Percentiles rank a stretch among this genome's conserved stretches.
Conservation (phyloP, 2,329 filamentous ascomycete genomes). For the Chaetomium olivaceum region DNA sequence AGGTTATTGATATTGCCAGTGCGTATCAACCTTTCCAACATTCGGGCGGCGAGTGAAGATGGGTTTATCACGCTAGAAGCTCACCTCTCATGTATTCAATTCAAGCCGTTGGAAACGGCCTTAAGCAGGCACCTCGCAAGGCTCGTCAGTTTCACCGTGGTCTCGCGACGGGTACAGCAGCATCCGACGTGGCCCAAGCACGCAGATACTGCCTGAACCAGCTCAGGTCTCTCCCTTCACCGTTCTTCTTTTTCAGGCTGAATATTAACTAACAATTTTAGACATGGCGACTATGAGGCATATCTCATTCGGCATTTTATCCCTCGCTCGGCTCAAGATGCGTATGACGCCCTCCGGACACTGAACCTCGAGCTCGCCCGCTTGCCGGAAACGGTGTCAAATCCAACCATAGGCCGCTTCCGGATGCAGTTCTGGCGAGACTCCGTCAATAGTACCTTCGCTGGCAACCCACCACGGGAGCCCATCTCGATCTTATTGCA, state of each 20-base stretch:
- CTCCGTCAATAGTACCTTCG: slow-evolving; percentile 73
- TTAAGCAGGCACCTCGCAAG: slow-evolving; percentile 37
- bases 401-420: slow-evolving; percentile 80
- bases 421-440: slow-evolving; percentile 96
- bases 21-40: not conserved
- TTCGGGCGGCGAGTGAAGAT: slow-evolving; percentile 8
- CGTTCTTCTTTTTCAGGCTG: not conserved
- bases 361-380: slow-evolving; percentile 91
- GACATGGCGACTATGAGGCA: slow-evolving; percentile 86
- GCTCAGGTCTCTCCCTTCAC: slow-evolving; percentile 35
- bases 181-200: slow-evolving; percentile 53
- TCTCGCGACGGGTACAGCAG: slow-evolving; percentile 49
- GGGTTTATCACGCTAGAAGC: slow-evolving; percentile 15
- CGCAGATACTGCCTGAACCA: slow-evolving; percentile 56
- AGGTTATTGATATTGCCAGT: not conserved
- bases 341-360: slow-evolving; percentile 86
- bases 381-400: slow-evolving; percentile 86
- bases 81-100: slow-evolving; percentile 43
- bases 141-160: slow-evolving; percentile 37
- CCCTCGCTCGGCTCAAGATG: slow-evolving; percentile 70
- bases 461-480: slow-evolving; percentile 79
- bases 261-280: slow-evolving; percentile 39
- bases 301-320: slow-evolving; percentile 85
- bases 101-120: slow-evolving; percentile 41
- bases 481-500: slow-evolving; percentile 85